phyloP scores from a whole-genome alignment of 2,329 filamentous ascomycete genomes.

The Hypocrella siamensis region DNA sequence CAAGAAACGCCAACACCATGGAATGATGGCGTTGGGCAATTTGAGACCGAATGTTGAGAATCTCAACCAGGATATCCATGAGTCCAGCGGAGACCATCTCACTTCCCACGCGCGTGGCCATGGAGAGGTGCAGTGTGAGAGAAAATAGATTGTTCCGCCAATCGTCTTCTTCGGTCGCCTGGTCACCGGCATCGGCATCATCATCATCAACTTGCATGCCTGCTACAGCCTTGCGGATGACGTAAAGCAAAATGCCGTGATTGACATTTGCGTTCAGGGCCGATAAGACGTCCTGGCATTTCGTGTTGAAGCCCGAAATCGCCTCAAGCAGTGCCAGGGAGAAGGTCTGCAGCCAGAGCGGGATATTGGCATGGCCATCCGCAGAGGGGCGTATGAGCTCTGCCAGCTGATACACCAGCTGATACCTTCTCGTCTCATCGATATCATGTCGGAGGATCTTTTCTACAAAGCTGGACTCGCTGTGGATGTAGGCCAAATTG shows the following conservation, averaged over 20 bases:
- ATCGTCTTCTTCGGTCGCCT: slow-evolving; percentile 57
- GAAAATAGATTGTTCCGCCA: slow-evolving; percentile 86
- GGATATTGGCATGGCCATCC: slow-evolving; percentile 50
- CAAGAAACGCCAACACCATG: slow-evolving; percentile 73
- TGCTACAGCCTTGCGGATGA: slow-evolving; percentile 78
- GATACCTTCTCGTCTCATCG: slow-evolving; percentile 76
- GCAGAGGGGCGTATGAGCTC: slow-evolving; percentile 78
- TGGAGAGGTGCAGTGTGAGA: slow-evolving; percentile 68
- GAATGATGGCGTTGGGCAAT: slow-evolving; percentile 75
- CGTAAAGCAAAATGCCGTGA: slow-evolving; percentile 85
- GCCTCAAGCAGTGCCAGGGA: slow-evolving; percentile 72
- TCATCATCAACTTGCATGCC: slow-evolving; percentile 49
- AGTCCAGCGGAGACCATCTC: slow-evolving; percentile 81
- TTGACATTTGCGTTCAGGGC: slow-evolving; percentile 94
- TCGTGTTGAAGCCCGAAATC: slow-evolving; percentile 63
- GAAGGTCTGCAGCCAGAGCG: slow-evolving; percentile 65
- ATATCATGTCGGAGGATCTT: slow-evolving; percentile 76
- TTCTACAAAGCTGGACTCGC: slow-evolving; percentile 68
- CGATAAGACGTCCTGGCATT: slow-evolving; percentile 67
- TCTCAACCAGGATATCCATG: slow-evolving; percentile 78
- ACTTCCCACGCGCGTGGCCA: slow-evolving; percentile 57
- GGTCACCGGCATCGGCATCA: slow-evolving; percentile 35
- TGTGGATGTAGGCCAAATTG: slow-evolving; percentile 80
- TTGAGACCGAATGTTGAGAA: slow-evolving; percentile 65
- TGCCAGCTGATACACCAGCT: slow-evolving; percentile 81